Evolutionary conservation across 2,329 filamentous ascomycete genomes (phyloP).

Genomic region (Sodiomyces alkalinus): DNA sequence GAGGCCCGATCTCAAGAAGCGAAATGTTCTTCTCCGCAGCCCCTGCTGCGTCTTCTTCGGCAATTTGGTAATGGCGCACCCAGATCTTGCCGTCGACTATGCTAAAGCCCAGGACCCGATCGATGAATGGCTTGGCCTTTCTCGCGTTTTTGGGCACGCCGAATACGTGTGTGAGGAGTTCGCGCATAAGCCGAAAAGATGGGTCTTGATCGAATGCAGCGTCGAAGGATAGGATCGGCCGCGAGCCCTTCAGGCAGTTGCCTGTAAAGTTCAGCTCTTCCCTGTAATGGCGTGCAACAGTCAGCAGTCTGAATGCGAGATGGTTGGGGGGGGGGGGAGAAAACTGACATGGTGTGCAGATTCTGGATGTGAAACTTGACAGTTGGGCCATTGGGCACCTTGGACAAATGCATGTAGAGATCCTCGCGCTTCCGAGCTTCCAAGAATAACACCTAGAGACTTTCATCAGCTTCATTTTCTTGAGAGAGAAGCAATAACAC

Average conservation of each 20-base stretch:
- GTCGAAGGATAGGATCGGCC: conserved; percentile 90
- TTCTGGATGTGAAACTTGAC: conserved; percentile 65
- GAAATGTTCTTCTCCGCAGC: conserved; percentile 32
- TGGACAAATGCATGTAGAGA: conserved; percentile 85
- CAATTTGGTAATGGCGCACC: conserved; percentile 62
- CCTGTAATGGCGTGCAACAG: conserved; percentile 97
- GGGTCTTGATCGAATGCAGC: conserved; percentile 68
- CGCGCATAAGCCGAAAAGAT: conserved; percentile 72
- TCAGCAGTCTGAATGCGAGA: too few species aligned
- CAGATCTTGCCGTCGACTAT: conserved; percentile 52
- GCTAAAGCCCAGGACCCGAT: conserved; percentile 88
- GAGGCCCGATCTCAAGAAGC: conserved; percentile 83
- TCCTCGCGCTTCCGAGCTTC: conserved; percentile 91
- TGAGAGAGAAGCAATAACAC: too few species aligned
- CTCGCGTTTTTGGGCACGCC: conserved; percentile 78
- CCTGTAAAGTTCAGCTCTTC: conserved; percentile 93
- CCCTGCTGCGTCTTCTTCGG: conserved; percentile 18
- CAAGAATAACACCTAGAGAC: conserved; percentile 51
- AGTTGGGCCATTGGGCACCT: conserved; percentile 60
- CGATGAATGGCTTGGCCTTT: conserved; percentile 90
- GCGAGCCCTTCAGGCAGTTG: conserved; percentile 87
- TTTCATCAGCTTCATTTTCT: too few species aligned
- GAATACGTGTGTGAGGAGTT: conserved; percentile 80
- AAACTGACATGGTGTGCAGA: conserved; percentile 1
- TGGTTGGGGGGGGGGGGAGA: neutral